A percentile compares a stretch with the other conserved stretches of the same genome.
phyloP scores from a whole-genome alignment of 2,329 filamentous ascomycete genomes.

The Sporothrix brasiliensis region DNA sequence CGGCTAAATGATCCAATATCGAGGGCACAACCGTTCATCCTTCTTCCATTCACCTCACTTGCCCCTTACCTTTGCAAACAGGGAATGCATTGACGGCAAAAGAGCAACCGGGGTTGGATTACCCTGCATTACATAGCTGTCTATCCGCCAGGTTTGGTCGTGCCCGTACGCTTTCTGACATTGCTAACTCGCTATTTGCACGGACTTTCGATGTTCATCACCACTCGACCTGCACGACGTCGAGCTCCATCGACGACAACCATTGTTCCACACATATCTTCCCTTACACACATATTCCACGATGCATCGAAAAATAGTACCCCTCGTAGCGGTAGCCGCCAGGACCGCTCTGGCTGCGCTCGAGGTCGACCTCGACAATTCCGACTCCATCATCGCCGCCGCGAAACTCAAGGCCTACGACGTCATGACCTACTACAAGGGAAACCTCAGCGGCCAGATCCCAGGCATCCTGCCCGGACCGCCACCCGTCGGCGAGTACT shows the following conservation, averaged over 20 bases:
- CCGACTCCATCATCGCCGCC: slow-evolving; percentile 25
- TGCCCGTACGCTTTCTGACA: not conserved
- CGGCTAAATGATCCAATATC: slow-evolving; percentile 23
- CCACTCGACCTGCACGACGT: not conserved
- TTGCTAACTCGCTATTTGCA: not conserved
- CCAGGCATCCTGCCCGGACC: slow-evolving; percentile 42
- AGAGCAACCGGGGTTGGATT: not conserved
- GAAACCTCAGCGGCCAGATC: slow-evolving; percentile 39
- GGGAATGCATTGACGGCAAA: slow-evolving; percentile 26
- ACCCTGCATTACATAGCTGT: not conserved
- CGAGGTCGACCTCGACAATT: slow-evolving; percentile 23
- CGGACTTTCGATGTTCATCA: slow-evolving; percentile 1
- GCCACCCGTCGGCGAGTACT: slow-evolving; percentile 41
- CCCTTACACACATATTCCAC: not conserved
- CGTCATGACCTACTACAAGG: slow-evolving; percentile 42
- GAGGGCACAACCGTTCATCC: not conserved
- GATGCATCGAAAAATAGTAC: slow-evolving; percentile 16
- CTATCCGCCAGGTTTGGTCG: not conserved
- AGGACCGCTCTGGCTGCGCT: not conserved
- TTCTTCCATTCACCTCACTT: not conserved
- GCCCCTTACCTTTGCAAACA: not conserved
- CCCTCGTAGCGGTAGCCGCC: not conserved
- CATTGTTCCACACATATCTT: not conserved
- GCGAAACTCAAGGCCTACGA: slow-evolving; percentile 36
- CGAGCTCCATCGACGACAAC: not conserved